Conservation (phyloP, 306 rosid species). For the Trifolium repens region DNA sequence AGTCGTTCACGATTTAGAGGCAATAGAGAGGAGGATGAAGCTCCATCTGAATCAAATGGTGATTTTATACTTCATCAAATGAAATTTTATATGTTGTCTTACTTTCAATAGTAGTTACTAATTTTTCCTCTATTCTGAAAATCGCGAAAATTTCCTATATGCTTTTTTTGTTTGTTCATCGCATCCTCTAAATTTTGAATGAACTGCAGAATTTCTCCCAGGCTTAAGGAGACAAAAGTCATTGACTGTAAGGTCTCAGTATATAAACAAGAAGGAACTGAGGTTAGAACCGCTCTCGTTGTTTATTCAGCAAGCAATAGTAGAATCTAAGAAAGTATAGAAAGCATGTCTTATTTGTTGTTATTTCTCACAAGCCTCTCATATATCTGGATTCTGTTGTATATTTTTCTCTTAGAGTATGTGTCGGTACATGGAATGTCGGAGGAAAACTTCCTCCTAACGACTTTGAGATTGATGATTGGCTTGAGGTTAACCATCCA, state of each 20-base stretch:
- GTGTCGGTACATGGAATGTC: conserved; percentile 91
- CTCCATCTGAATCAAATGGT: conserved; percentile 44
- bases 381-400: conserved; percentile 37
- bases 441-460: conserved; percentile 86
- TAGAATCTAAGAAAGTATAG: conserved; percentile 1
- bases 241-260: conserved; percentile 76
- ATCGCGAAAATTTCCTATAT: not conserved
- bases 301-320: conserved; percentile 21
- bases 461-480: conserved; percentile 85
- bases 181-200: conserved; percentile 20
- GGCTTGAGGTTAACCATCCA: conserved; percentile 70
- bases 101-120: not conserved
- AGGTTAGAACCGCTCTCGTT: conserved; percentile 54
- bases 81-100: not conserved
- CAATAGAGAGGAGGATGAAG: conserved; percentile 32
- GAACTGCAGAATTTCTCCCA: conserved; percentile 64
- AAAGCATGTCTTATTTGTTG: conserved; percentile 31
- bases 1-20: conserved; percentile 28
- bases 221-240: conserved; percentile 85
- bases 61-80: conserved; percentile 10
- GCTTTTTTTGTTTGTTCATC: conserved; percentile 14
- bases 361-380: conserved; percentile 39
- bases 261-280: conserved; percentile 74
- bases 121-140: not conserved
- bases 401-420: conserved; percentile 56